Base-by-base conservation (phyloP, 1,284 basidiomycete species). In the Pyrrhoderma noxium region DNA sequence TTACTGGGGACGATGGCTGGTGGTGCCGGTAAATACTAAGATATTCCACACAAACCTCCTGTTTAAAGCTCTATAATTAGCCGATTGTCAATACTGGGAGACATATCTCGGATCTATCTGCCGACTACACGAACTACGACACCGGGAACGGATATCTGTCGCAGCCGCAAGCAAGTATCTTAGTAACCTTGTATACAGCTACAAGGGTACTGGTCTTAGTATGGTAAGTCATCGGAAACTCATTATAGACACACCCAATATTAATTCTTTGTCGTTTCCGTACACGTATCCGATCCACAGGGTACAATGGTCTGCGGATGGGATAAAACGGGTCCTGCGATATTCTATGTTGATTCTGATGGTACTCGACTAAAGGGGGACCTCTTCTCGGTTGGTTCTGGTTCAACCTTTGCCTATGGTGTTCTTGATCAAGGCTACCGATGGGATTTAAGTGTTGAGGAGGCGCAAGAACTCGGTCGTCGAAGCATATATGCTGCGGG, bases 301-400 rank as follows among this genome's bases (percentile, higher is more conserved):
- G 96, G 96, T 52, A 99, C 96, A 1, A 99, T 99, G 96, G 96
- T 99, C 58, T 98, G 94, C 62, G 96, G 96, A 23, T 99, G 95
- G 94, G 96, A 99, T 72, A 99, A 98, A 77, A 97, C 95, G 8
- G 95, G 96, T 0, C 95, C 95, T n/a, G 83, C 91, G 11, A 76
- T 99, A 35, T 99, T 94, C 73, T 99, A 99, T 67, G 96, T 99
- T 52, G 96, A 99, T 70, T 95, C 91, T 13, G 96, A 99, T 59
- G 96, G 96, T 36, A 89, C 91, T 8, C 85, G 96, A 21, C 74
- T 99, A 51, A 97, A 95, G 67, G 95, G 96, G 42, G 88, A 99
- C 68, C 69, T 98, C 13, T 99, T 99, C 75, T 97, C 93, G 4
- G 96, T 99, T 37, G 96, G 96, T 34, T 98, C 95, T 3, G 96